Conservation (phyloP, 345 rosid genomes). For the Citrus australasica region DNA sequence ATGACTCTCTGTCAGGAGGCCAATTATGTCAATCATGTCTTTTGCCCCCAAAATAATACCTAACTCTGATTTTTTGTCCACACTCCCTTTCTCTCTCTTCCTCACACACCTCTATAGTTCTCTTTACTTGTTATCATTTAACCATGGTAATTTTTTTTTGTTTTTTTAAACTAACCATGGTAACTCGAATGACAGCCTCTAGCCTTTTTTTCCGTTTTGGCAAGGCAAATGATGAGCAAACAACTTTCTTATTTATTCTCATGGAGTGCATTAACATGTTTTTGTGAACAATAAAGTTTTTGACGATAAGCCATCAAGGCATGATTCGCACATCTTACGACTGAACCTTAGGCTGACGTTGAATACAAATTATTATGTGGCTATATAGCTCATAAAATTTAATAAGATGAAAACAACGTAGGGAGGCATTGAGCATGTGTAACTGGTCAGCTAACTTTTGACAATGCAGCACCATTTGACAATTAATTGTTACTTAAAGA, state of each 20-base stretch:
- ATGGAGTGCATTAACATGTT: no score
- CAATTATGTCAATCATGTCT: constrained; percentile 54
- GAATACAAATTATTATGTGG: background rate
- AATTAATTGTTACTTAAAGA: background rate
- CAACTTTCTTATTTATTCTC: no score
- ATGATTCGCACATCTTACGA: background rate
- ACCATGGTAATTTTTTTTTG: constrained; percentile 6
- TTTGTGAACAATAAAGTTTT: no score
- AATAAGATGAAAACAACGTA: background rate
- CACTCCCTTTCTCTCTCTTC: background rate
- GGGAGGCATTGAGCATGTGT: background rate
- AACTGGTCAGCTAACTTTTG: background rate
- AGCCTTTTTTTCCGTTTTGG: no score
- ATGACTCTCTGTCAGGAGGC: constrained; percentile 54
- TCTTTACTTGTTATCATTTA: background rate
- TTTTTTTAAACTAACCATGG: constrained; percentile 6
- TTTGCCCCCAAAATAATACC: constrained; percentile 35
- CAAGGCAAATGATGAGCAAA: no score
- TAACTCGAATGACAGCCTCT: background rate
- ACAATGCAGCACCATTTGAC: background rate
- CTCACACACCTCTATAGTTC: no score
- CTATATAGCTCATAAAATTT: background rate
- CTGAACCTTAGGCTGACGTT: background rate
- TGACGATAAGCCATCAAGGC: background rate
- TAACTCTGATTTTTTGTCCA: constrained; percentile 14